phyloP scores from a whole-genome alignment of 169 alveolate genomes.

The Plasmodium gaboni region DNA sequence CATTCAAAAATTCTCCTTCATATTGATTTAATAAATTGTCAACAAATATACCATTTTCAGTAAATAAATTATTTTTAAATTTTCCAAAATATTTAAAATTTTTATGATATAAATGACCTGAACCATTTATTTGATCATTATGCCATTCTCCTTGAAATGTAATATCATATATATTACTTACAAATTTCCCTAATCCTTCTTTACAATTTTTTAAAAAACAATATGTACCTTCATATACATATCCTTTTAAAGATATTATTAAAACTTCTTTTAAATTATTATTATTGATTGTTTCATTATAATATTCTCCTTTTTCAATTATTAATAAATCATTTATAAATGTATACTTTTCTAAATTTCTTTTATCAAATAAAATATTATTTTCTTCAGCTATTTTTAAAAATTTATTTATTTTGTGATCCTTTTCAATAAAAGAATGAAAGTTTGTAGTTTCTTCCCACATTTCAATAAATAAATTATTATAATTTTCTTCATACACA shows the following conservation, averaged over 20 bases:
- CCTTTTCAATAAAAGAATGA: constrained; percentile 62
- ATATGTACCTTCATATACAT: constrained; percentile 68
- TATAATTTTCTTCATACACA: constrained; percentile 44
- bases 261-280: constrained; percentile 40
- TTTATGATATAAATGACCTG: constrained; percentile 57
- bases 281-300: background rate
- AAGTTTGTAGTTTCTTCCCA: constrained; percentile 63
- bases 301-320: constrained; percentile 41
- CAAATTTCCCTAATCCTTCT: constrained; percentile 70
- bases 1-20: constrained; percentile 74
- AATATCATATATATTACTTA: constrained; percentile 37
- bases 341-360: constrained; percentile 27
- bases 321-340: constrained; percentile 67
- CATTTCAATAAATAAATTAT: constrained; percentile 18
- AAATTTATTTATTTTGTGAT: constrained; percentile 51
- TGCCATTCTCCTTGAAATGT: constrained; percentile 75
- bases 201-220: constrained; percentile 50
- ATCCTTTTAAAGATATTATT: constrained; percentile 73
- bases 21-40: constrained; percentile 68
- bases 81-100: constrained; percentile 74
- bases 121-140: constrained; percentile 72
- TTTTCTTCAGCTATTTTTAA: constrained; percentile 68
- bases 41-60: constrained; percentile 59
- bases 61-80: constrained; percentile 60
- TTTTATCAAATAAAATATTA: constrained; percentile 46